Evolutionary conservation across 129 eudicot species (phyloP).

Genomic region (Flaveria sonorensis): DNA sequence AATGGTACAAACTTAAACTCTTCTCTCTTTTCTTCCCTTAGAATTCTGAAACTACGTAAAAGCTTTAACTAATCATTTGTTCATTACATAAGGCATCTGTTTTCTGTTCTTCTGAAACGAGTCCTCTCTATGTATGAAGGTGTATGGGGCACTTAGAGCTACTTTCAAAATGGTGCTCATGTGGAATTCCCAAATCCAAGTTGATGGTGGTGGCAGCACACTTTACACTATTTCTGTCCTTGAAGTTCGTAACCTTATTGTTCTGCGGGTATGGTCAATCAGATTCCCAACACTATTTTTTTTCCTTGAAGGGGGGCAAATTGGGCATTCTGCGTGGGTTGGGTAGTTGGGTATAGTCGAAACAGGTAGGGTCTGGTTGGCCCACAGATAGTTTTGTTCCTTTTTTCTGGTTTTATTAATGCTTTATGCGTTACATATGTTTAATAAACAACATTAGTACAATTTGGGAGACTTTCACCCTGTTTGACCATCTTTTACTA

Average conservation of each 20-base stretch:
- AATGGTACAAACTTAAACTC: slow-evolving; percentile 46
- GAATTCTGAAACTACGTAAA: neutral
- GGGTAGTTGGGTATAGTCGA: neutral
- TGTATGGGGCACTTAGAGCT: slow-evolving; percentile 86
- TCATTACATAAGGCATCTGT: neutral
- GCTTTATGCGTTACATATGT: neutral
- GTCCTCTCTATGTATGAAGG: slow-evolving; percentile 46
- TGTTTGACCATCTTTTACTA: neutral
- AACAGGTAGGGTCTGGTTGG: neutral
- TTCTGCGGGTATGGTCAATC: slow-evolving; percentile 62
- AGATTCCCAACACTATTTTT: neutral
- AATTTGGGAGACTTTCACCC: neutral
- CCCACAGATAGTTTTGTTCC: neutral
- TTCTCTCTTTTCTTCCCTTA: neutral
- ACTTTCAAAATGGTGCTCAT: slow-evolving; percentile 93
- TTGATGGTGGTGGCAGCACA: slow-evolving; percentile 81
- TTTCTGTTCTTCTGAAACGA: slow-evolving; percentile 19
- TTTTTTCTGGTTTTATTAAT: neutral
- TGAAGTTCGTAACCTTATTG: slow-evolving; percentile 91
- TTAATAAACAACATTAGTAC: neutral
- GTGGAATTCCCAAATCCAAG: slow-evolving; percentile 81
- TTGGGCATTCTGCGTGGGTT: neutral
- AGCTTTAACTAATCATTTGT: neutral
- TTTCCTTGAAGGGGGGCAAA: neutral
- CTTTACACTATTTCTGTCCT: slow-evolving; percentile 78